These are phyloP conservation scores for Rubia peregrina DNA, from an alignment of 305 asterid genomes.

Conservation along the genomic window DNA sequence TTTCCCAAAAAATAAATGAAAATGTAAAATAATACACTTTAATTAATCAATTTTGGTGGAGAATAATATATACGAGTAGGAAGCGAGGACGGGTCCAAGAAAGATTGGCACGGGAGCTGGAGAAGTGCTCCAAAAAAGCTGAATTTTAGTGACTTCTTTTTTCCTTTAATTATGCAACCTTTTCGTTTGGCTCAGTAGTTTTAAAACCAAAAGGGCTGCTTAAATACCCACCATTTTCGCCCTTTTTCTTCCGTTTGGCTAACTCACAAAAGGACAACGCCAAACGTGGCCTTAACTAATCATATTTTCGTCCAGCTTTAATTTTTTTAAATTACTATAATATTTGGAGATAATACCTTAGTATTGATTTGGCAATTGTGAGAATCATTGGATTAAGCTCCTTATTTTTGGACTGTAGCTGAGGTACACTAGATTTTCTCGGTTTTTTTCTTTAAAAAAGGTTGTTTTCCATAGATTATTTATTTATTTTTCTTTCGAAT, in stretches of 20 bases:
- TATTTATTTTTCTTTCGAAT: background rate
- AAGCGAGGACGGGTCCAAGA: slow-evolving; percentile 31
- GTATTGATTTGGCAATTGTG: slow-evolving; percentile 4
- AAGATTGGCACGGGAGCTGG: slow-evolving; percentile 38
- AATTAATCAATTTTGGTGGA: background rate
- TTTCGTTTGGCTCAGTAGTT: slow-evolving; percentile 8
- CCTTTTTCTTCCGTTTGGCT: slow-evolving; percentile 18
- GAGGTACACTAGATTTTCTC: background rate
- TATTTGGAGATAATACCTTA: slow-evolving; percentile 4
- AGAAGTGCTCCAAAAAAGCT: slow-evolving; percentile 51
- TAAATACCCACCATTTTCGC: slow-evolving; percentile 5
- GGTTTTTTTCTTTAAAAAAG: background rate
- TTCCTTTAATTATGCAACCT: slow-evolving; percentile 21
- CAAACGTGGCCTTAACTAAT: slow-evolving; percentile 25
- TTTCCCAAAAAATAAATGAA: background rate
- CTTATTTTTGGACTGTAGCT: slow-evolving; percentile 4
- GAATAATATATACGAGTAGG: background rate
- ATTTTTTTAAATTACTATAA: background rate
- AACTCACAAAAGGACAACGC: slow-evolving; percentile 41
- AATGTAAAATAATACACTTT: background rate
- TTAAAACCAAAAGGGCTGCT: slow-evolving; percentile 15
- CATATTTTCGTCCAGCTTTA: slow-evolving; percentile 15
- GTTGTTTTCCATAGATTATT: background rate
- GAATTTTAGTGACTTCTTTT: slow-evolving; percentile 40
- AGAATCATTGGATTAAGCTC: slow-evolving; percentile 9